Evolutionary conservation across 116 monocot species (phyloP), one percentile per base, ranked within the genome.

Genomic region (Posidonia oceanica): DNA sequence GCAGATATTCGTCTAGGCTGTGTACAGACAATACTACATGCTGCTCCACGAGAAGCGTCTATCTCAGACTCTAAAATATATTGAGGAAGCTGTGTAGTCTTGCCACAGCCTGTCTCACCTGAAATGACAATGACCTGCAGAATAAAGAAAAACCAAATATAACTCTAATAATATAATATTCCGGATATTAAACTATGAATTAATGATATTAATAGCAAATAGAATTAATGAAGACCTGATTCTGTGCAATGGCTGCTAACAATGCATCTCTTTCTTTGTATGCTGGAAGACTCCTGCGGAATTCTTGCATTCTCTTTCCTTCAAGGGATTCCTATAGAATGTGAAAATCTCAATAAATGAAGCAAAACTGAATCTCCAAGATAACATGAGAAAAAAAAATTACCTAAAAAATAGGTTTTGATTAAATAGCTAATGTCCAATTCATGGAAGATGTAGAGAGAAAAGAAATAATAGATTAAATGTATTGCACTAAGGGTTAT

Each of bases 61-160:
- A 92, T 92, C 77, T 97, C 97, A 72, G 93, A 92, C 60, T 97
- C 93, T 77, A 97, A 77, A 72, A 97, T 89, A 72, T 92, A 97
- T 48, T 97, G 97, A 54, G 97, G 97, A 70, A 97, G 76, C 58
- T 97, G 97, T 4, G 97, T 97, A 71, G 97, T 97, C 78, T 97
- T 97, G 14, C 97, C 97, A 74, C 97, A 97, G 14, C 97, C 97
- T 48, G 97, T 97, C 81, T 97, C 97, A 78, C 97, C 97, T 54
- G 97, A 97, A 73, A 97, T 71, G 55, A 97, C 93, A 48, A 97
- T 7, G 48, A 48, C 48, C 97, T 97, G 85, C 3, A 75, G 40
- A 71, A 82, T 23, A 67, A 44, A 73, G 18, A 18, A 52, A 72
- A 54, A 12, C 16, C 44, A 67, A 51, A 39, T 38, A 39, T 37